These are phyloP conservation scores for Eucalyptus shirleyi DNA, from an alignment of 345 rosid genomes.

Conservation along the genomic window DNA sequence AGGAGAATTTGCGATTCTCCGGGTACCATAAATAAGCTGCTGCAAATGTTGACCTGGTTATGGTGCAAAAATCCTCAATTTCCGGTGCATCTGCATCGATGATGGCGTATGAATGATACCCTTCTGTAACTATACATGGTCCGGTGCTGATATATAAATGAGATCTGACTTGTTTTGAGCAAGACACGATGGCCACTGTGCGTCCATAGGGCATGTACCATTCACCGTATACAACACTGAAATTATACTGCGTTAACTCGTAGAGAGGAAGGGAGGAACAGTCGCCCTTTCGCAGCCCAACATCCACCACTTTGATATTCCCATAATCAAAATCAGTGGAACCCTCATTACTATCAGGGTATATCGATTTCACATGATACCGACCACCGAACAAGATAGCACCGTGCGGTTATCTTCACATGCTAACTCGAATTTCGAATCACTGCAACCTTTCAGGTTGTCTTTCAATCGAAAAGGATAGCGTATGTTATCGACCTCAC, in stretches of 20 bases:
- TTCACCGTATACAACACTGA: fast-evolving
- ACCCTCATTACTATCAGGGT: fast-evolving
- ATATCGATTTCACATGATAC: too few relatives aligned
- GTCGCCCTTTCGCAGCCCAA: background rate
- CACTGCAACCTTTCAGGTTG: too few relatives aligned
- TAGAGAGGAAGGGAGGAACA: background rate
- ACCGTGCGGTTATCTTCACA: too few relatives aligned
- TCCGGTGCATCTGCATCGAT: fast-evolving
- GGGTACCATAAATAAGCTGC: background rate
- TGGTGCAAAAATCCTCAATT: background rate
- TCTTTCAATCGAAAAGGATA: too few relatives aligned
- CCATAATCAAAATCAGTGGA: too few relatives aligned
- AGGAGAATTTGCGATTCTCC: too few relatives aligned
- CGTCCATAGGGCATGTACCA: fast-evolving
- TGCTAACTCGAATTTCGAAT: too few relatives aligned
- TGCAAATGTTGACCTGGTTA: background rate
- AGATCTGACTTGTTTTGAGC: background rate
- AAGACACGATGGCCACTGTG: background rate
- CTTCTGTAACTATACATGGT: background rate
- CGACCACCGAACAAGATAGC: too few relatives aligned
- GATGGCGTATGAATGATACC: background rate
- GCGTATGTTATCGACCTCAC: too few relatives aligned
- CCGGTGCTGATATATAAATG: background rate
- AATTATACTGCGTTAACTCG: fast-evolving
- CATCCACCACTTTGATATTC: background rate